These are phyloP conservation scores for Entomophthora muscae DNA, from an alignment of 371 early-diverging fungal species.

Conservation along the genomic window DNA sequence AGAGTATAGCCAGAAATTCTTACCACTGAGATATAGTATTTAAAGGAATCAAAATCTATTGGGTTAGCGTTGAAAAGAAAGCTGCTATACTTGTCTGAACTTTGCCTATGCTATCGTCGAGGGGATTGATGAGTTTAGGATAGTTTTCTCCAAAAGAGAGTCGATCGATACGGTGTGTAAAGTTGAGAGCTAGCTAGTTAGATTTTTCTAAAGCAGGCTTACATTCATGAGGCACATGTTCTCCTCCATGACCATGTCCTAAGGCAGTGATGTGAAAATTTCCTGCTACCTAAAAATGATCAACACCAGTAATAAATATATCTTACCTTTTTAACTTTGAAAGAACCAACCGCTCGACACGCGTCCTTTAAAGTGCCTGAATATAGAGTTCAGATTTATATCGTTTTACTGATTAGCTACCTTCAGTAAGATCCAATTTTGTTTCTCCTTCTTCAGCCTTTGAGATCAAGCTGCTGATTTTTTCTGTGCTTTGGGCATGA, in stretches of 20 bases:
- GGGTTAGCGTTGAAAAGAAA: not conserved
- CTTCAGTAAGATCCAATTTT: not conserved
- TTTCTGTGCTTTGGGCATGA: too few relatives aligned
- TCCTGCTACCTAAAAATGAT: constrained; percentile 29
- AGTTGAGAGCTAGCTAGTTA: constrained; percentile 49
- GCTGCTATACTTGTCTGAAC: constrained; percentile 27
- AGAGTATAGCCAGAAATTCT: constrained; percentile 3
- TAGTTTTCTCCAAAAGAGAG: constrained; percentile 75
- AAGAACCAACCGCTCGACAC: constrained; percentile 58
- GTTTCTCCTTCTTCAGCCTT: not conserved
- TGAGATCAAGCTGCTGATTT: not conserved
- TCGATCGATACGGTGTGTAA: constrained; percentile 82
- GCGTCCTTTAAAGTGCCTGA: constrained; percentile 19
- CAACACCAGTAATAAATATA: not conserved
- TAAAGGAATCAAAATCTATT: constrained; percentile 48
- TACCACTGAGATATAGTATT: constrained; percentile 63
- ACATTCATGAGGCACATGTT: constrained; percentile 48
- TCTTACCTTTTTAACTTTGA: constrained; percentile 46
- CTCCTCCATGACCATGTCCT: constrained; percentile 74
- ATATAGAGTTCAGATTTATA: not conserved
- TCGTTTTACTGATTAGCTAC: not conserved
- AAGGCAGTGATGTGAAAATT: constrained; percentile 78
- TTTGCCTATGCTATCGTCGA: constrained; percentile 59
- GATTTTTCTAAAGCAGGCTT: constrained; percentile 9
- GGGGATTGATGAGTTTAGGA: constrained; percentile 67